These are phyloP conservation scores for Podosphaera aphanis DNA, from an alignment of 2,329 filamentous ascomycete species.

Conservation along the genomic window DNA sequence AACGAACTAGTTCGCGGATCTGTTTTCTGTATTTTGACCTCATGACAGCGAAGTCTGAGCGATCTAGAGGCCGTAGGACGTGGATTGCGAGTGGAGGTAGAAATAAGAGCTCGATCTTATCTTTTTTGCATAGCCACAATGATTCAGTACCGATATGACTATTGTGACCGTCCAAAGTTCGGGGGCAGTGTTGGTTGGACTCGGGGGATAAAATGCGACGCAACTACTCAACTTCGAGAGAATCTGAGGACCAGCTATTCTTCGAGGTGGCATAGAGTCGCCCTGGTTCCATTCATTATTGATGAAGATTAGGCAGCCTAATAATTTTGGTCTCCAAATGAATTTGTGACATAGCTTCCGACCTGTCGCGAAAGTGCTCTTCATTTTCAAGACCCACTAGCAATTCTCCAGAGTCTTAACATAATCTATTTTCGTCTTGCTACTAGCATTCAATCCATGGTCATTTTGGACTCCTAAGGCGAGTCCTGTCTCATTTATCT, in stretches of 20 bases:
- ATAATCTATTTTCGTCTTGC: too few relatives aligned
- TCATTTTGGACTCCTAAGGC: background rate
- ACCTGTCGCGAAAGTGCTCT: background rate
- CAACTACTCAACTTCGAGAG: background rate
- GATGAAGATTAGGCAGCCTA: too few relatives aligned
- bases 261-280: too few relatives aligned
- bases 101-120: background rate
- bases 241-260: too few relatives aligned
- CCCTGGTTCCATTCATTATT: too few relatives aligned
- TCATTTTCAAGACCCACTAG: too few relatives aligned
- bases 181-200: background rate
- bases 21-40: background rate
- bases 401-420: too few relatives aligned
- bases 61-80: background rate
- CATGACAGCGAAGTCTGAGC: background rate
- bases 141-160: background rate
- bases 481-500: background rate
- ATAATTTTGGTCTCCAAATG: too few relatives aligned
- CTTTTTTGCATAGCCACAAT: background rate
- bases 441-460: background rate
- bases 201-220: background rate
- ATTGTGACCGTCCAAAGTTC: background rate
- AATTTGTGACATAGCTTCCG: background rate
- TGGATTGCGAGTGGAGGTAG: background rate
- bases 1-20: background rate